phyloP scores from a whole-genome alignment of 495 filamentous ascomycete genomes.

The Barbatosphaeria neglecta region DNA sequence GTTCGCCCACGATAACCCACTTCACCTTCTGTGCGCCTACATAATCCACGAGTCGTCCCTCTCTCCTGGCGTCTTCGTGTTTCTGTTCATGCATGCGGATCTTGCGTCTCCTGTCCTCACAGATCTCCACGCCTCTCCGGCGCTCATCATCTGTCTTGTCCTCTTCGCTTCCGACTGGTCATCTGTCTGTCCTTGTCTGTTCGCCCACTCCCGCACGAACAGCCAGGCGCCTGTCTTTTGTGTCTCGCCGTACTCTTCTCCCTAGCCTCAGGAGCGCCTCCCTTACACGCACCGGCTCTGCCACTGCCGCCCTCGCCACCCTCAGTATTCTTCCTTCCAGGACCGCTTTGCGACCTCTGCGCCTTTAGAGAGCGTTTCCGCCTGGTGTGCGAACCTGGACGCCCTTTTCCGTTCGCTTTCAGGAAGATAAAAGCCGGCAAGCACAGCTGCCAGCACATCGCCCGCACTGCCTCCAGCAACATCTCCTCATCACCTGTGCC shows the following conservation, averaged over 20 bases:
- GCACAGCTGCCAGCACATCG: neutral
- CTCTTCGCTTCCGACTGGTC: neutral
- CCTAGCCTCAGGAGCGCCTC: neutral
- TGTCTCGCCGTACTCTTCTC: too few relatives aligned
- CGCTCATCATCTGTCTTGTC: neutral
- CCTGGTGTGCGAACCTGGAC: neutral
- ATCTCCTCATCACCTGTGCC: neutral
- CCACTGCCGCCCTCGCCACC: too few relatives aligned
- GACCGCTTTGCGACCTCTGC: too few relatives aligned
- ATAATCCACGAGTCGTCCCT: constrained; percentile 13
- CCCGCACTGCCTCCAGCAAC: neutral
- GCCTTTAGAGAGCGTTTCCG: neutral
- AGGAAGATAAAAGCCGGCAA: neutral
- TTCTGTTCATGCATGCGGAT: constrained; percentile 2
- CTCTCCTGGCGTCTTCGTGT: neutral
- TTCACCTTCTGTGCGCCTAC: constrained; percentile 11
- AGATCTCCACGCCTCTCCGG: neutral
- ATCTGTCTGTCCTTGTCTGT: neutral
- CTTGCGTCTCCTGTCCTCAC: constrained; percentile 1
- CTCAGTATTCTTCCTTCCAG: neutral
- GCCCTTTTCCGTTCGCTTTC: neutral
- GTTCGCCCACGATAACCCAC: too few relatives aligned
- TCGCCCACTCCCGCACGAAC: neutral
- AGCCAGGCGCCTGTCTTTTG: neutral
- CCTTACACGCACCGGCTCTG: too few relatives aligned